Percentiles rank a stretch among this genome's conserved stretches.
Conservation (phyloP, 2,329 filamentous ascomycete genomes). For the Talaromyces sp. region DNA sequence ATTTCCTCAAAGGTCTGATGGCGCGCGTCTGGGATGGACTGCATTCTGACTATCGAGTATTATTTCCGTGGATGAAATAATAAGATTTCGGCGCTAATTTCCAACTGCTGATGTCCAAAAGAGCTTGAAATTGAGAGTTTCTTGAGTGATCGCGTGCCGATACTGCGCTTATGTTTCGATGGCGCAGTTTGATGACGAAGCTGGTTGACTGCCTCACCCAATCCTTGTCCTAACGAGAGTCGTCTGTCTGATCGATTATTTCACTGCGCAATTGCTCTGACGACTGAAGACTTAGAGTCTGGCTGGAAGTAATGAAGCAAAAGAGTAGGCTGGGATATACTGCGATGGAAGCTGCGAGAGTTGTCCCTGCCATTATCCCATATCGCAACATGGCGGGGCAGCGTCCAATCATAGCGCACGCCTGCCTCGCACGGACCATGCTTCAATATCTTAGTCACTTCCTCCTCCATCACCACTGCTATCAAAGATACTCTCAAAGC, state of each 20-base stretch:
- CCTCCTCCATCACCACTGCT: too few relatives aligned
- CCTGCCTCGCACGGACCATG: not conserved
- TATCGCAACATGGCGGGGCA: not conserved
- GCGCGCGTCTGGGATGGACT: slow-evolving; percentile 63
- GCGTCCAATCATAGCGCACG: not conserved
- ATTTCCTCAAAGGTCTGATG: slow-evolving; percentile 98
- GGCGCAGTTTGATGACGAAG: slow-evolving; percentile 29
- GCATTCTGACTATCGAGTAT: slow-evolving; percentile 43
- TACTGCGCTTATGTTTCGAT: slow-evolving; percentile 46
- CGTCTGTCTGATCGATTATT: not conserved
- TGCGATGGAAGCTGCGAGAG: slow-evolving; percentile 2
- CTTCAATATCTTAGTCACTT: too few relatives aligned
- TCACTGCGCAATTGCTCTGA: not conserved
- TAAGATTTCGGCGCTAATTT: not conserved
- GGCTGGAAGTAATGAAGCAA: not conserved
- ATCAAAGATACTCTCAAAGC: too few relatives aligned
- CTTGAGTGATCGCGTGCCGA: slow-evolving; percentile 50
- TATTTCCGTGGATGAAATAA: not conserved
- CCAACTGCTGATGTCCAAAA: slow-evolving; percentile 26
- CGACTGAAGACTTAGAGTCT: not conserved
- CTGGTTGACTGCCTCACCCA: not conserved
- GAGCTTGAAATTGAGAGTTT: slow-evolving; percentile 48
- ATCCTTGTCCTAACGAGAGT: not conserved
- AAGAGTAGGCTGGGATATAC: not conserved
- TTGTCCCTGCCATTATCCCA: not conserved